These are phyloP conservation scores for Boletales sp. DNA, from an alignment of 768 basidiomycete species.

Conservation along the genomic window DNA sequence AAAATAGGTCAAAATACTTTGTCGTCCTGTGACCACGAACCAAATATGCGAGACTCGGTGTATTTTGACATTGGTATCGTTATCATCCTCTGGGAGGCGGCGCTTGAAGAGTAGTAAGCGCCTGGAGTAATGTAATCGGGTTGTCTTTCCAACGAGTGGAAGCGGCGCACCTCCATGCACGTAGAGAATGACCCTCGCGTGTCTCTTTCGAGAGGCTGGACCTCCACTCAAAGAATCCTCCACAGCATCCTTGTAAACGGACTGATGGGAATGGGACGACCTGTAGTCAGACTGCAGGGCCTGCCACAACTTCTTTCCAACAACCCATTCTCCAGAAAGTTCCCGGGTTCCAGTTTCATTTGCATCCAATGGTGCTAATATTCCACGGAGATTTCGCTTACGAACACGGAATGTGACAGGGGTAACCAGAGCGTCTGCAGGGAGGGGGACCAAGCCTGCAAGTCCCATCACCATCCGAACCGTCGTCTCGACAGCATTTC, in stretches of 20 bases:
- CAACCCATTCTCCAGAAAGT: slow-evolving; percentile 93
- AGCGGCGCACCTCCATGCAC: slow-evolving; percentile 77
- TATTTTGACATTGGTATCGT: slow-evolving; percentile 90
- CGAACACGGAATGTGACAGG: slow-evolving; percentile 89
- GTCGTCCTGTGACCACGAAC: slow-evolving; percentile 33
- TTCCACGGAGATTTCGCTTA: slow-evolving; percentile 68
- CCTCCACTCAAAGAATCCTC: slow-evolving; percentile 17
- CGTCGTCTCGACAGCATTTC: slow-evolving; percentile 33
- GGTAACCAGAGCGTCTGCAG: slow-evolving; percentile 90
- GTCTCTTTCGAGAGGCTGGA: slow-evolving; percentile 34
- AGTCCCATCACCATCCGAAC: slow-evolving; percentile 70
- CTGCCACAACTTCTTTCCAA: slow-evolving; percentile 90
- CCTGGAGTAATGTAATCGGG: slow-evolving; percentile 41
- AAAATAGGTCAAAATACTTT: neutral
- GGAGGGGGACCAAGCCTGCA: slow-evolving; percentile 77
- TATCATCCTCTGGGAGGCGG: slow-evolving; percentile 84
- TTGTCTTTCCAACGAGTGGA: neutral
- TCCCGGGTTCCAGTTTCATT: slow-evolving; percentile 75
- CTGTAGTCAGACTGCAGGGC: slow-evolving; percentile 81
- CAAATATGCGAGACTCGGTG: slow-evolving; percentile 85
- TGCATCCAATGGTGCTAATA: slow-evolving; percentile 71
- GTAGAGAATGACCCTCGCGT: slow-evolving; percentile 86
- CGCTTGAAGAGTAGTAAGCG: slow-evolving; percentile 90
- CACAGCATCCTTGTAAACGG: slow-evolving; percentile 17
- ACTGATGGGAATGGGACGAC: slow-evolving; percentile 37